Percentiles rank a stretch among this genome's conserved stretches.
phyloP scores from a whole-genome alignment of 805 yeast species.

The Pachysolen tannophilus region DNA sequence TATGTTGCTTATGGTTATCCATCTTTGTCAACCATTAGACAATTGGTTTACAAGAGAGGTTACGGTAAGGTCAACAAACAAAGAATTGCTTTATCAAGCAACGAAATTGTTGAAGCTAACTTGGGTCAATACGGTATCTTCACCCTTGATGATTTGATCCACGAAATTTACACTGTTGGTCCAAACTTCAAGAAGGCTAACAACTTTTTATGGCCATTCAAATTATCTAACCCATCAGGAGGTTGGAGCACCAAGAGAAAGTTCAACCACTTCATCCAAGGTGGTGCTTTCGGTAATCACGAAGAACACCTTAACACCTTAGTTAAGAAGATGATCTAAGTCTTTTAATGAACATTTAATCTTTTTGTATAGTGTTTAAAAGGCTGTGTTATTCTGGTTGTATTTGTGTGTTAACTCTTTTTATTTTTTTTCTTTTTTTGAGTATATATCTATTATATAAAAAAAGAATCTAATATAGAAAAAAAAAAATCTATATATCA shows the following conservation, averaged over 20 bases:
- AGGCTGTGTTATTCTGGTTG: too few species aligned
- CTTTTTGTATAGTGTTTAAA: neutral
- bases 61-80: conserved; percentile 95
- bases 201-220: conserved; percentile 98
- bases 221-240: conserved; percentile 93
- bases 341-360: conserved; percentile 13
- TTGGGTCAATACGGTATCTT: conserved; percentile 90
- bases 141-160: conserved; percentile 90
- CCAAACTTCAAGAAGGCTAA: conserved; percentile 98
- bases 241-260: conserved; percentile 97
- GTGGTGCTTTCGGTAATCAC: conserved; percentile 99
- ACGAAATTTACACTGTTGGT: conserved; percentile 94
- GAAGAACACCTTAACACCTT: conserved; percentile 92
- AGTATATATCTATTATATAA: neutral
- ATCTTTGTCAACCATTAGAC: conserved; percentile 83
- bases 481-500: conserved; percentile 1
- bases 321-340: conserved; percentile 88
- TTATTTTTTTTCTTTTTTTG: neutral
- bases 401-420: conserved; percentile 7
- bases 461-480: neutral
- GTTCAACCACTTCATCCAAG: conserved; percentile 95
- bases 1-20: conserved; percentile 98
- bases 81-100: conserved; percentile 85
- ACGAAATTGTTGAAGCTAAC: conserved; percentile 78
- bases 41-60: conserved; percentile 96